phyloP scores from a whole-genome alignment of 2,329 filamentous ascomycete genomes.

The Calonectria naviculata region DNA sequence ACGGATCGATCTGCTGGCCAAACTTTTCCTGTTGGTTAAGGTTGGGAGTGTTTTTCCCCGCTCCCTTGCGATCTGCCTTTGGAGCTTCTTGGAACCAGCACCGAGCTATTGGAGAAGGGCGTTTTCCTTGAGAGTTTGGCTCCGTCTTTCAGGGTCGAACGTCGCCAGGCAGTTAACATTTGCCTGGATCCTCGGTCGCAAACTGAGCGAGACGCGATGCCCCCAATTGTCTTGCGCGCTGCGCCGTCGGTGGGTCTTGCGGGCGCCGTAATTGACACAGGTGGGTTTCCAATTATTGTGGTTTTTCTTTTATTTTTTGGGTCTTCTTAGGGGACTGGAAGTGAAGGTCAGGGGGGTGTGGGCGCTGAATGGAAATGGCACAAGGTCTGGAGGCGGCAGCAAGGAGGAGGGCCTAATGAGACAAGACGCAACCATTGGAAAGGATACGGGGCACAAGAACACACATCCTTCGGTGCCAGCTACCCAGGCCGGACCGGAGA shows the following conservation, averaged over 20 bases:
- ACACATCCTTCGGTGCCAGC: slow-evolving; percentile 2
- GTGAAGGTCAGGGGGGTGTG: not conserved
- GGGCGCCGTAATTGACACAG: not conserved
- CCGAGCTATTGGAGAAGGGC: not conserved
- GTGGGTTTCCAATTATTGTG: not conserved
- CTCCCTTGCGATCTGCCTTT: slow-evolving; percentile 11
- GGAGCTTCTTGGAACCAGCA: not conserved
- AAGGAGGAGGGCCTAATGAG: not conserved
- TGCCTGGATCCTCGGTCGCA: not conserved
- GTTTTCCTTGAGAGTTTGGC: slow-evolving; percentile 4
- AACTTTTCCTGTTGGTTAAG: not conserved
- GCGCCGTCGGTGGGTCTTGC: not conserved
- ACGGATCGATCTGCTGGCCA: slow-evolving; percentile 25
- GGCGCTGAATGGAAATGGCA: not conserved
- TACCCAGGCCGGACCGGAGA: slow-evolving; percentile 12
- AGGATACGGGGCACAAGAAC: slow-evolving; percentile 7
- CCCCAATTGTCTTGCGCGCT: slow-evolving; percentile 2
- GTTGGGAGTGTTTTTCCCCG: not conserved
- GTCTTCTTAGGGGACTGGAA: not conserved
- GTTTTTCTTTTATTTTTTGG: not conserved
- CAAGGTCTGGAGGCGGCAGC: not conserved
- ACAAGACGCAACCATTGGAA: not conserved
- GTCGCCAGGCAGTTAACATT: not conserved
- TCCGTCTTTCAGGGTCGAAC: not conserved
- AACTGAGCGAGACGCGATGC: not conserved